Evolutionary conservation across 1,284 basidiomycete species (phyloP).

Genomic region (Peniophora sp.): DNA sequence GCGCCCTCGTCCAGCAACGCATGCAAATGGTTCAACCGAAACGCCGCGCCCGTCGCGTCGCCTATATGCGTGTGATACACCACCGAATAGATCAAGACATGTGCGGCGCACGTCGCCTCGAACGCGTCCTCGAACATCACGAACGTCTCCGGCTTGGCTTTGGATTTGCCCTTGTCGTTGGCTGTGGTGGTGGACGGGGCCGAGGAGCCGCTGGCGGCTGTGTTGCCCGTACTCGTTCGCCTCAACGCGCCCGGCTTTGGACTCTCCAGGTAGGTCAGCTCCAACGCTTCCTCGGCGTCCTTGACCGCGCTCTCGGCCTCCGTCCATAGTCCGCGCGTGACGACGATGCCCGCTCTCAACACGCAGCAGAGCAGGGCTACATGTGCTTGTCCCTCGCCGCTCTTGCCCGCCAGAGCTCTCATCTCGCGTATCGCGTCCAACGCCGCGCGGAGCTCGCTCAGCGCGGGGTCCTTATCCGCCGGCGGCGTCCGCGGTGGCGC

Average conservation of each 20-base stretch:
- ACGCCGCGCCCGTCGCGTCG: slow-evolving; percentile 31
- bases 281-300: slow-evolving; percentile 36
- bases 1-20: slow-evolving; percentile 51
- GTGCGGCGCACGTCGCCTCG: slow-evolving; percentile 37
- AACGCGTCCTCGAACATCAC: slow-evolving; percentile 29
- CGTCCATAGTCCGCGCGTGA: slow-evolving; percentile 45
- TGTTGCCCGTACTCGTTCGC: neutral
- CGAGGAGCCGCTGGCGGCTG: neutral
- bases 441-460: slow-evolving; percentile 30
- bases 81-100: slow-evolving; percentile 49
- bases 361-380: slow-evolving; percentile 39
- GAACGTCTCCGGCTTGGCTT: slow-evolving; percentile 15
- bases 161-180: neutral
- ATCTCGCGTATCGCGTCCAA: slow-evolving; percentile 36
- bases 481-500: slow-evolving; percentile 7
- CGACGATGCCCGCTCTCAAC: slow-evolving; percentile 43
- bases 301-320: slow-evolving; percentile 36
- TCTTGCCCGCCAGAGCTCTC: slow-evolving; percentile 27
- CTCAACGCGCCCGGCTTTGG: neutral
- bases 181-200: neutral
- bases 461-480: slow-evolving; percentile 16
- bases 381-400: slow-evolving; percentile 33
- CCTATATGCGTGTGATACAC: slow-evolving; percentile 53
- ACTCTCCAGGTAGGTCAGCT: slow-evolving; percentile 23
- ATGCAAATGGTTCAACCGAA: slow-evolving; percentile 49